Percentiles rank a stretch among this genome's conserved stretches.
Evolutionary conservation across 257 asterid species (phyloP).

Genomic region (Petunia secreta): DNA sequence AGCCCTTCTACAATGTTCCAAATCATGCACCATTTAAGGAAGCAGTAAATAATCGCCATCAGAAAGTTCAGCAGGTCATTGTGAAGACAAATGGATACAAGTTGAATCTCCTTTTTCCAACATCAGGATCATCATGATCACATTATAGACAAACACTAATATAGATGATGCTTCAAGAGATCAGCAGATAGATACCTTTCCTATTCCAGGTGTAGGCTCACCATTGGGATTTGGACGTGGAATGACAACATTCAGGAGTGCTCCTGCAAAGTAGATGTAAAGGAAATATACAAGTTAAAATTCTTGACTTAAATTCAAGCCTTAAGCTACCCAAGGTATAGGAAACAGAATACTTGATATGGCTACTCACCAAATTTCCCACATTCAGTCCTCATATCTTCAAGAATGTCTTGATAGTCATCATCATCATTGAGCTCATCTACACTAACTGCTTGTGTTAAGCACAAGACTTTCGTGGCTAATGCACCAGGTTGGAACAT

Average conservation of each 20-base stretch:
- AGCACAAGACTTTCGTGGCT: slow-evolving; percentile 83
- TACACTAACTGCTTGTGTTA: slow-evolving; percentile 66
- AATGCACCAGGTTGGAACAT: slow-evolving; percentile 62
- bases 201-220: slow-evolving; percentile 80
- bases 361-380: slow-evolving; percentile 55
- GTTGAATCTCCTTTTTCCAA: not conserved
- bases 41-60: not conserved
- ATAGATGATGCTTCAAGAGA: not conserved
- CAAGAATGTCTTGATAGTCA: slow-evolving; percentile 81
- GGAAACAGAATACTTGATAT: not conserved
- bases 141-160: not conserved
- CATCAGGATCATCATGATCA: not conserved
- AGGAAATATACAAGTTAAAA: slow-evolving; percentile 24
- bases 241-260: slow-evolving; percentile 70
- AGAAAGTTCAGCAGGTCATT: too few species aligned
- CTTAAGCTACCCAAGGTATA: slow-evolving; percentile 24
- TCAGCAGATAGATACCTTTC: slow-evolving; percentile 59
- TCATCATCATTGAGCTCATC: slow-evolving; percentile 80
- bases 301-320: slow-evolving; percentile 24
- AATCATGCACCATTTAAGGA: not conserved
- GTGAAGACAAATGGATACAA: too few species aligned
- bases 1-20: not conserved
- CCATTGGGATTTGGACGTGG: slow-evolving; percentile 84
- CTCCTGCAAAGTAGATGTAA: slow-evolving; percentile 52
- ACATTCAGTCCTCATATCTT: slow-evolving; percentile 89